These are phyloP conservation scores for Phytophthora uliginosa DNA, from an alignment of 352 stramenopile genomes.

Conservation along the genomic window DNA sequence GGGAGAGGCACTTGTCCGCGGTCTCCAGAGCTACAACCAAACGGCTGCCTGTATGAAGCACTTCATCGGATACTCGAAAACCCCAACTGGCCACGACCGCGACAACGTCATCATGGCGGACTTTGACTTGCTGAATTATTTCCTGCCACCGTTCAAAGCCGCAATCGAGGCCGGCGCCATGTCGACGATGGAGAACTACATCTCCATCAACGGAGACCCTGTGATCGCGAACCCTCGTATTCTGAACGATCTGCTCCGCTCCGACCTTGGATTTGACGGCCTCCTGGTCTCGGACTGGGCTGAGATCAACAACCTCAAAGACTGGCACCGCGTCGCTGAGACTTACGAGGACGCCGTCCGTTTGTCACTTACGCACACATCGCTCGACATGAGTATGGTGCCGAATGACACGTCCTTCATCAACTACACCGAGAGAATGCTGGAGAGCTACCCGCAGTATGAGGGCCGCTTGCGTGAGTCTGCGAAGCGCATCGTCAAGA, in stretches of 20 bases:
- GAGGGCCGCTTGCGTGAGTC: slow-evolving; percentile 60
- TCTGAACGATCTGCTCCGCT: slow-evolving; percentile 76
- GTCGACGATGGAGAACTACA: slow-evolving; percentile 95
- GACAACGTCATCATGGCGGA: slow-evolving; percentile 74
- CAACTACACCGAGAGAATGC: slow-evolving; percentile 53
- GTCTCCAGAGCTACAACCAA: slow-evolving; percentile 76
- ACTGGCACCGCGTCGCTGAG: slow-evolving; percentile 56
- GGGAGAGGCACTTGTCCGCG: slow-evolving; percentile 70
- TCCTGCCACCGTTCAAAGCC: slow-evolving; percentile 82
- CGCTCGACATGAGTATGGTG: slow-evolving; percentile 94
- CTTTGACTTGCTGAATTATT: slow-evolving; percentile 85
- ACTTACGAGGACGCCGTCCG: slow-evolving; percentile 58
- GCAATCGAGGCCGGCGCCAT: slow-evolving; percentile 77
- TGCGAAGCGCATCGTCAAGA: slow-evolving; percentile 64
- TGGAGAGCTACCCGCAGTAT: slow-evolving; percentile 43
- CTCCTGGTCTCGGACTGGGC: slow-evolving; percentile 92
- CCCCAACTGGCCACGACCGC: slow-evolving; percentile 79
- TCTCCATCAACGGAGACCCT: slow-evolving; percentile 91
- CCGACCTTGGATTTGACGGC: slow-evolving; percentile 83
- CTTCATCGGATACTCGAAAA: slow-evolving; percentile 86
- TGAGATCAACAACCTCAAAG: slow-evolving; percentile 89
- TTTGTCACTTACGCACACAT: slow-evolving; percentile 77
- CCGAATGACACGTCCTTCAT: slow-evolving; percentile 52
- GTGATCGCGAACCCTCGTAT: slow-evolving; percentile 83
- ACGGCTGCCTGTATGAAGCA: slow-evolving; percentile 90